Conservation (phyloP, 345 rosid genomes). For the Eucalyptus pumila region DNA sequence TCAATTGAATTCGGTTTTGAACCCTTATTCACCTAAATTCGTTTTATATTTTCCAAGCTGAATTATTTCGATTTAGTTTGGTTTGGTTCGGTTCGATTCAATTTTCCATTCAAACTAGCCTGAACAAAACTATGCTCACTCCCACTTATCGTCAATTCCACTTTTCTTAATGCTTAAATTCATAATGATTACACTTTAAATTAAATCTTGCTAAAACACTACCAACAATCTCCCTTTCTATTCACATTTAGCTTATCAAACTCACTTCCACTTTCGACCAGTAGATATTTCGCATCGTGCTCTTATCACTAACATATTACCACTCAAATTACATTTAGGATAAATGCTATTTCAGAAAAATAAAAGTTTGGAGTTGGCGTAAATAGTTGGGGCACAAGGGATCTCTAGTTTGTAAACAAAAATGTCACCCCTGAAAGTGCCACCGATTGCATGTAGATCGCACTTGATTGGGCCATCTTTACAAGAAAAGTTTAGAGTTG, state of each 20-base stretch:
- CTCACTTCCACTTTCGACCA: neutral
- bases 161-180: neutral
- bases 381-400: neutral
- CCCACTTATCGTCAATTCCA: neutral
- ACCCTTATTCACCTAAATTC: neutral
- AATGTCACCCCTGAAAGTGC: neutral
- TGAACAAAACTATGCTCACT: neutral
- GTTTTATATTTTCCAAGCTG: neutral
- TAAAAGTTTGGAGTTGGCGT: neutral
- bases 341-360: neutral
- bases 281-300: neutral
- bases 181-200: neutral
- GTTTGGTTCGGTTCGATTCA: neutral
- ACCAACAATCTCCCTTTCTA: neutral
- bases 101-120: neutral
- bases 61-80: neutral
- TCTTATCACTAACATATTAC: neutral
- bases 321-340: neutral
- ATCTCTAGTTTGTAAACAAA: neutral
- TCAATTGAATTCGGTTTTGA: neutral
- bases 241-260: neutral
- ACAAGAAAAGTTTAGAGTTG: neutral
- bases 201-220: neutral
- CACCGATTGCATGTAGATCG: neutral
- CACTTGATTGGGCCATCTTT: neutral